These are phyloP conservation scores for Hericium coralloides DNA, from an alignment of 768 basidiomycete genomes.

Conservation along the genomic window DNA sequence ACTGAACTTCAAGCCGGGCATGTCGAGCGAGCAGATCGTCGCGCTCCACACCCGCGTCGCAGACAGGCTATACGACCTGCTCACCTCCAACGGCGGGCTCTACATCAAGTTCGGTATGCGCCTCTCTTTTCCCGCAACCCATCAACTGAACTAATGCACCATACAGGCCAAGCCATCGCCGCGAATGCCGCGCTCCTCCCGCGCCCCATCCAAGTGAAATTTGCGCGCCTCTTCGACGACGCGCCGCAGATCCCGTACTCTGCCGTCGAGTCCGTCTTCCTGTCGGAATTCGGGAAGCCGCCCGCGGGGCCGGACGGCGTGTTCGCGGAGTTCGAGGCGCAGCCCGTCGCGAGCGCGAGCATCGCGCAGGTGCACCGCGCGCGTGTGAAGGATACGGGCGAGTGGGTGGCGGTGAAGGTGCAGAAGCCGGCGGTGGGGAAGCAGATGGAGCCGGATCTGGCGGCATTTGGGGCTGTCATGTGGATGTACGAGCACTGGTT, in stretches of 20 bases:
- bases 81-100: conserved; percentile 75
- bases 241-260: conserved; percentile 73
- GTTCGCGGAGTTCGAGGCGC: conserved; percentile 70
- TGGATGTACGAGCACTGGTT: conserved; percentile 72
- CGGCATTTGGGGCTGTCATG: conserved; percentile 59
- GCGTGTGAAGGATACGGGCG: conserved; percentile 26
- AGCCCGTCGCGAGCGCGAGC: conserved; percentile 79
- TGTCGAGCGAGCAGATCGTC: conserved; percentile 58
- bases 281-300: conserved; percentile 55
- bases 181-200: conserved; percentile 84
- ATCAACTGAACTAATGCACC: too few species aligned
- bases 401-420: conserved; percentile 86
- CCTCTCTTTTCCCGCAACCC: conserved; percentile 6
- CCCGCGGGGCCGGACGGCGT: conserved; percentile 62
- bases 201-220: conserved; percentile 72
- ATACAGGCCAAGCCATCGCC: conserved; percentile 63
- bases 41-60: conserved; percentile 82
- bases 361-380: conserved; percentile 92
- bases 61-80: conserved; percentile 61
- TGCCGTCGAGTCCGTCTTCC: conserved; percentile 58
- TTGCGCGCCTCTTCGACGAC: conserved; percentile 78
- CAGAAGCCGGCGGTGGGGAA: conserved; percentile 85
- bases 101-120: conserved; percentile 73
- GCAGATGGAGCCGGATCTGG: conserved; percentile 83
- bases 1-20: conserved; percentile 70